Evolutionary conservation across 257 asterid genomes (phyloP).

Genomic region (Penstemon davidsonii): DNA sequence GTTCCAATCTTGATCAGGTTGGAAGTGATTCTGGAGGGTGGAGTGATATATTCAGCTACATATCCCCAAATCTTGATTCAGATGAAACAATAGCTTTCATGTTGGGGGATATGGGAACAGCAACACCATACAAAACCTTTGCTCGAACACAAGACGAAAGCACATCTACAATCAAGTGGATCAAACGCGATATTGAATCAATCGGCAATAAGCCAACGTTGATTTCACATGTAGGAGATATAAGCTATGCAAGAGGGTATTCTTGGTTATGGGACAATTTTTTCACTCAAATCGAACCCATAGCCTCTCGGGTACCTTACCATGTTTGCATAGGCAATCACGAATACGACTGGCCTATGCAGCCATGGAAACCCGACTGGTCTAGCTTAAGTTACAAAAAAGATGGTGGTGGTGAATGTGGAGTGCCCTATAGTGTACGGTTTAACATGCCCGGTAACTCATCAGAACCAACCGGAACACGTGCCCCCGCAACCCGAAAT

Average conservation of each 20-base stretch:
- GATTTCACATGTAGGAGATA: constrained; percentile 61
- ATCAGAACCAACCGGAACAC: constrained; percentile 45
- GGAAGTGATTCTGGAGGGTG: constrained; percentile 54
- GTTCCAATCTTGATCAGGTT: constrained; percentile 28
- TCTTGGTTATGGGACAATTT: constrained; percentile 65
- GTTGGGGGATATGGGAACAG: constrained; percentile 67
- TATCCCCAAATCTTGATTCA: constrained; percentile 36
- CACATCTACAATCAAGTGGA: constrained; percentile 47
- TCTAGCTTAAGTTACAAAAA: constrained; percentile 19
- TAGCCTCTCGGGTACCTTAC: constrained; percentile 56
- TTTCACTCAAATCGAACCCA: constrained; percentile 47
- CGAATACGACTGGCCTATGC: constrained; percentile 58
- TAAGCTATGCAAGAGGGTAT: constrained; percentile 65
- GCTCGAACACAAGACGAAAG: constrained; percentile 50
- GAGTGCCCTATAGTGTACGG: constrained; percentile 56
- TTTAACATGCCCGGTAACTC: constrained; percentile 55
- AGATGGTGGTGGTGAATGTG: constrained; percentile 72
- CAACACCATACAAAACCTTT: constrained; percentile 50
- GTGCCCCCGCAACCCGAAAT: no score
- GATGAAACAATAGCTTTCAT: constrained; percentile 51
- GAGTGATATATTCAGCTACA: constrained; percentile 43
- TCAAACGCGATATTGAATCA: constrained; percentile 47
- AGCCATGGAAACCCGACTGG: constrained; percentile 53
- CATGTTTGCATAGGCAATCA: constrained; percentile 62
- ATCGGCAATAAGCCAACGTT: constrained; percentile 49